phyloP scores from a whole-genome alignment of 2,329 filamentous ascomycete species.

The Exophiala phaeomuriformis region DNA sequence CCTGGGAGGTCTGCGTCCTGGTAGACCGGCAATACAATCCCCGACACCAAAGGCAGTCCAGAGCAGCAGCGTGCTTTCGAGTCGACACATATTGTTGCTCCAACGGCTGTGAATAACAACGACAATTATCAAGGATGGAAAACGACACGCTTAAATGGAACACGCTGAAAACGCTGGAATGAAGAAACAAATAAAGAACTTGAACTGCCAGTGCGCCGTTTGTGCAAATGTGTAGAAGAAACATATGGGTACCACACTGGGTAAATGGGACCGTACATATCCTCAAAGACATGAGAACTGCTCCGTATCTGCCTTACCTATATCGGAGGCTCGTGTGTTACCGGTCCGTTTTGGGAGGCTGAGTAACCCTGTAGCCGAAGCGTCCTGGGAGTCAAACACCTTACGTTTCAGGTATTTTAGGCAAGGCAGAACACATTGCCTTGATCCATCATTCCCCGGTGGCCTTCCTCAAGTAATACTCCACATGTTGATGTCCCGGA shows the following conservation, averaged over 20 bases:
- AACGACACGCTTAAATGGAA: background rate
- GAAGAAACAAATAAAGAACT: background rate
- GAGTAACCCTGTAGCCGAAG: constrained; percentile 6
- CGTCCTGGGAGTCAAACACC: constrained; percentile 3
- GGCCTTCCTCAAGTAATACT: too few relatives aligned
- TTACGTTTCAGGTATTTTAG: constrained; percentile 22
- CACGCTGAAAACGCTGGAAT: background rate
- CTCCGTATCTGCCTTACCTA: constrained; percentile 11
- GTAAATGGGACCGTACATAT: constrained; percentile 1
- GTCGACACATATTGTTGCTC: background rate
- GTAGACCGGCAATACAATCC: background rate
- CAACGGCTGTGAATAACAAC: too few relatives aligned
- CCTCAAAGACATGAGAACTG: background rate
- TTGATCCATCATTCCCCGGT: too few relatives aligned
- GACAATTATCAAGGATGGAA: background rate
- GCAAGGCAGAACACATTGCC: constrained; percentile 19
- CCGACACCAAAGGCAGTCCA: too few relatives aligned
- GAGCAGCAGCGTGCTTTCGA: background rate
- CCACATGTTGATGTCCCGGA: too few relatives aligned
- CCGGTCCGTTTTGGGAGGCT: constrained; percentile 16
- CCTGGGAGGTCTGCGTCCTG: background rate
- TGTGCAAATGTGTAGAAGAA: background rate
- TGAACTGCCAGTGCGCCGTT: background rate
- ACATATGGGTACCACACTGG: too few relatives aligned
- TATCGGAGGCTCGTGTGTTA: constrained; percentile 8